Base-by-base conservation (phyloP, 2,329 filamentous ascomycete species). In the Xylariaceae sp. region DNA sequence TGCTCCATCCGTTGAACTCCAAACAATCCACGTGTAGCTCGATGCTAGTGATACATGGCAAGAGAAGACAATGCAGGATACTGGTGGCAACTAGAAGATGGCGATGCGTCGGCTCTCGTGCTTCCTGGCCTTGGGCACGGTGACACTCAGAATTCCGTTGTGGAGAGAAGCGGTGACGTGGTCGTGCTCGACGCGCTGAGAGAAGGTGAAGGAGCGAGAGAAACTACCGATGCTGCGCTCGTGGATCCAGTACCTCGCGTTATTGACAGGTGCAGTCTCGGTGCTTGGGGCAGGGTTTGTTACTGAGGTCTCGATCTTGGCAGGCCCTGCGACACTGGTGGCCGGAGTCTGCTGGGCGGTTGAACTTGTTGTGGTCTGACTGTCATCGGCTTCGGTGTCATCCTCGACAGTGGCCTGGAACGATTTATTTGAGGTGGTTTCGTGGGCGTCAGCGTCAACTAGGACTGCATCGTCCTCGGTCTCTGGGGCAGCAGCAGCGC, bases 191-290 rank as follows among this genome's bases (percentile, higher is more conserved):
- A 90, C 78, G 28, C 78, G 79, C 47, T 71, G 71, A 1, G 86
- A 83, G 74, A 90, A 89, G 67, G 74, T 81, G 73, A 89, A 89
- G 53, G 77, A 81, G 57, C 87, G 81, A 45, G 80, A 77, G 72
- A 89, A 90, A 59, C 84, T 78, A 66, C 86, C 86, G 52, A 86
- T 72, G 54, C 76, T 80, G 61, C 84, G 83, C 73, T 89, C 85
- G 34, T 77, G 75, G 56, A 85, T 74, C 89, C 88, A 93, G 78
- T 85, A 92, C 71, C 83, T 86, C 61, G 74, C 60, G 56, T 71
- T 68, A 53, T 67, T 65, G 18, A 61, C 45, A 33, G 49, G 53
- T 48, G 50, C 59, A 65, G 56, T 58, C 58, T 54, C 49, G 46
- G 47, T 47, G 22, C 42, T 39, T 12, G 18, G 36, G 41, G 50